Base-by-base conservation (phyloP, 371 early-diverging fungal species). In the Mucor ambiguus region DNA sequence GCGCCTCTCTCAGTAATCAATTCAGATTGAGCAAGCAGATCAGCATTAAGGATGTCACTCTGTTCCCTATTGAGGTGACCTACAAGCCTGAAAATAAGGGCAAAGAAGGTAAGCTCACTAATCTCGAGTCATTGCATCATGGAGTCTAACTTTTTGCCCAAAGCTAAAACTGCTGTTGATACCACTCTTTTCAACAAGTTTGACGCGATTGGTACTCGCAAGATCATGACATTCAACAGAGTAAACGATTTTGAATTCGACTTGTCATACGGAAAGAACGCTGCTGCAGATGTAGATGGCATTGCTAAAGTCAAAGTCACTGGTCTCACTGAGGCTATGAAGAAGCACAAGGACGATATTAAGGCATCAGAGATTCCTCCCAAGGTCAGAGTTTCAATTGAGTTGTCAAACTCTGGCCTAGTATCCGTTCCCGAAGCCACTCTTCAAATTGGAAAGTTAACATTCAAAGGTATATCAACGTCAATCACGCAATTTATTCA, bases 1-100 rank as follows among this genome's bases (percentile, higher is more conserved):
- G 92, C 28, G 99, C 99, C 9, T 80, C 87, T 24, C 77, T 94
- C 43, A 93, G 93, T 74, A 87, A 90, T 63, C 93, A 91, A 70
- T 97, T 97, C 83, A 87, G 89, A 72, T 91, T 96, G 43, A 84
- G 77, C 20, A 87, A 90, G 68, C 92, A 94, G 65, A 92, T 97
- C 63, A 83, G 82, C 58, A 84, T 98, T 64, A 93, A 92, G 77
- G 98, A 97, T 68, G 72, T 93, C 22, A 88, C 88, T 29, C 66
- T 83, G 10, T 87, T 82, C 67, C 92, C 95, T n/a, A 85, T 96
- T 49, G 89, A 93, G 64, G 88, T 93, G 16, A 75, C 78, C 7
- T 92, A 94, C 62, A 72, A 80, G 4, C 76, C 87, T 32, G 94
- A 95, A 67, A 65, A 86, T 12, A 77, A 66, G 32, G 69, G 61